Base-by-base conservation (phyloP, 805 yeast genomes). In the Metschnikowia arizonensis region DNA sequence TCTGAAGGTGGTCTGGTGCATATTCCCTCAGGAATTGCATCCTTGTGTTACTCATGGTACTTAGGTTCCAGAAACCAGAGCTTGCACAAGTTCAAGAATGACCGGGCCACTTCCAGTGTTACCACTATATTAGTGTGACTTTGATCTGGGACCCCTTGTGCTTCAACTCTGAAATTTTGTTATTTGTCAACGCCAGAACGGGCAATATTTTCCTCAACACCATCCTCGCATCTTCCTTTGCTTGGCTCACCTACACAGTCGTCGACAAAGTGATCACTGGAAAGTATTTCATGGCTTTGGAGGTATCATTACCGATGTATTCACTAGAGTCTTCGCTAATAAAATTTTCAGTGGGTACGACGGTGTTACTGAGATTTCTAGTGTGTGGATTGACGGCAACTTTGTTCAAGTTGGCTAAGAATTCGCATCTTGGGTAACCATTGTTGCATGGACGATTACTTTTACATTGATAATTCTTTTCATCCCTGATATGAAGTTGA, bases 1-100 rank as follows among this genome's bases (percentile, higher is more conserved):
- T 76, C 77, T 6, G 78, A 77, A 33, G 78, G 78, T 30, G 76
- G 76, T 24, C 77, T 77, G 1, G 78, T 73, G 26, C 78, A 73
- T 56, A 65, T 73, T 44, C 66, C 75, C 5, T 62, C 73, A 5
- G 77, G 77, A 33, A 61, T 64, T 24, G 68, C 75, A 2, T 66
- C 76, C 3, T 54, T 72, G 25, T 63, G 72, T n/a, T 73, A 67
- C 50, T 69, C 76, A 5, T 59, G 62, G 50, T 72, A 59, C 46
- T 48, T 73, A 39, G 78, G 78, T n/a, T 69, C 69, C 43, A 58
- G 78, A 46, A 57, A 56, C 7, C 52, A 61, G 21, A 58, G 61
- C 42, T 49, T 50, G 8, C 67, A 70, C 12, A 57, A 47, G 19
- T 42, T 47, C 24, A 52, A 51, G 21, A 42, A 43, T 9, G 60